Conservation (phyloP, 1,284 basidiomycete species). For the Ceratobasidium papillatum region DNA sequence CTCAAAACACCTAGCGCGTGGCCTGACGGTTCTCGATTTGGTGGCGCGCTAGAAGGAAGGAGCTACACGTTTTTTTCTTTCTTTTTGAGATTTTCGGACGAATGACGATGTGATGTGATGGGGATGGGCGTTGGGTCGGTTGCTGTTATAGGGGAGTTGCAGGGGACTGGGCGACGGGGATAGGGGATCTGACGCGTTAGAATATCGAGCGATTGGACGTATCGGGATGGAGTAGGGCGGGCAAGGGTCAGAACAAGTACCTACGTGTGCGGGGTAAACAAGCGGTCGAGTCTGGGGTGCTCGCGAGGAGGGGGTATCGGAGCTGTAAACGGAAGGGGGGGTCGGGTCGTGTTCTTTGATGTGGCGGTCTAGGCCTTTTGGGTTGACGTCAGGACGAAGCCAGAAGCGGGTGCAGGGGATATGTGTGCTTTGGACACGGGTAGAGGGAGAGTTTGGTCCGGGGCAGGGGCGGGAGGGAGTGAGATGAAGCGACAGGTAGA, state of each 20-base stretch:
- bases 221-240: background rate
- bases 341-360: conserved; percentile 14
- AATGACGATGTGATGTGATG: background rate
- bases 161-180: conserved; percentile 12
- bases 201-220: background rate
- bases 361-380: background rate
- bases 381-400: conserved; percentile 15
- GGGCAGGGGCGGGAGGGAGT: conserved; percentile 3
- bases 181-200: conserved; percentile 10
- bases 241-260: background rate
- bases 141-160: conserved; percentile 7
- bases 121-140: background rate
- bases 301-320: conserved; percentile 1
- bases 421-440: background rate
- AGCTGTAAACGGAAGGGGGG: background rate
- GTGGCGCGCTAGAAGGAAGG: conserved; percentile 3
- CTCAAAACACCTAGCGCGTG: conserved; percentile 9
- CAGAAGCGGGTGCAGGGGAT: background rate
- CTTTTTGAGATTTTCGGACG: too few relatives aligned
- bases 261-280: conserved; percentile 22
- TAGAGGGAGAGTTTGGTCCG: conserved; percentile 1
- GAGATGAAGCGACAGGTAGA: background rate
- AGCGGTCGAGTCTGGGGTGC: conserved; percentile 11
- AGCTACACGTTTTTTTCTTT: background rate
- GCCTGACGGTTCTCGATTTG: background rate